Conservation (phyloP, 352 stramenopile species). For the Elongisporangium anandrum region DNA sequence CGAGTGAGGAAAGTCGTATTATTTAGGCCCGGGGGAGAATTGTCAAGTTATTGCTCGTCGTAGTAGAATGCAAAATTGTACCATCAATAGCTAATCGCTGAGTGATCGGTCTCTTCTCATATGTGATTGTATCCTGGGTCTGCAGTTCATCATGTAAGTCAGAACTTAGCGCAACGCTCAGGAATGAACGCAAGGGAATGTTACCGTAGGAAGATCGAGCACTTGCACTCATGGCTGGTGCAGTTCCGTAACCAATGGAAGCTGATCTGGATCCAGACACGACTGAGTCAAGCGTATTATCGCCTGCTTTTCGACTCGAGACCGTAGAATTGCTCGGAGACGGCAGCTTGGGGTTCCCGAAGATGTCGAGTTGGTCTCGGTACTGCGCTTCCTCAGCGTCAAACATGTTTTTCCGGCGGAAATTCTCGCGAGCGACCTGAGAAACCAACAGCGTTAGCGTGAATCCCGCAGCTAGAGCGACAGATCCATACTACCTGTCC, state of each 20-base stretch:
- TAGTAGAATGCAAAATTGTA: neutral
- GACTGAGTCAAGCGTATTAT: neutral
- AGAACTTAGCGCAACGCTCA: neutral
- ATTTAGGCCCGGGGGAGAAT: neutral
- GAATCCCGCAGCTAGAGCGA: too few relatives aligned
- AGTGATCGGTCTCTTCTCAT: neutral
- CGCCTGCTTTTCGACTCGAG: constrained; percentile 9
- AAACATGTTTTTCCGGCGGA: constrained; percentile 52
- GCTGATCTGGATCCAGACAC: neutral
- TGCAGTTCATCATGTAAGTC: neutral
- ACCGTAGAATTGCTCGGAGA: constrained; percentile 19
- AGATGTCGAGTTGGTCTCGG: constrained; percentile 53
- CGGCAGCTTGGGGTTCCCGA: constrained; percentile 47
- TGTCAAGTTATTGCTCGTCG: neutral
- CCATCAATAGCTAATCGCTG: neutral
- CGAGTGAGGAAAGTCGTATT: neutral
- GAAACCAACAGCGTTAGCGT: neutral
- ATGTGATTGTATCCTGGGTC: neutral
- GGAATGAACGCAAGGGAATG: constrained; percentile 2
- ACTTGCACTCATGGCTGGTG: too few relatives aligned
- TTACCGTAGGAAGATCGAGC: constrained; percentile 14
- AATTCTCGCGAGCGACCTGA: constrained; percentile 31
- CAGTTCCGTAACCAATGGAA: neutral
- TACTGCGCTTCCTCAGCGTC: constrained; percentile 50
- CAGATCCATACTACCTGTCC: constrained; percentile 19